phyloP scores from a whole-genome alignment of 2,329 filamentous ascomycete genomes.

The Aspergillus latus region DNA sequence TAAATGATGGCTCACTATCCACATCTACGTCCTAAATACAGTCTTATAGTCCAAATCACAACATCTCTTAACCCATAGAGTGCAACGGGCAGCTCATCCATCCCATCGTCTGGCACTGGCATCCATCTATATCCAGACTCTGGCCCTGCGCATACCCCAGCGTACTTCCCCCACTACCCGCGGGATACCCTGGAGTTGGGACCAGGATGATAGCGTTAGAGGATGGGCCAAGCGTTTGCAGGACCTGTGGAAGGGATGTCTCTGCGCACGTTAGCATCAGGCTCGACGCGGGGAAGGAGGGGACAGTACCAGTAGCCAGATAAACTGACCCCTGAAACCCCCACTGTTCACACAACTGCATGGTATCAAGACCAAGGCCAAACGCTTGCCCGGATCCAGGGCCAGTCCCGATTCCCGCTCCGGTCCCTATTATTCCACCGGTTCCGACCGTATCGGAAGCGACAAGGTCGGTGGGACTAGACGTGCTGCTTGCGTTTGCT shows the following conservation, averaged over 20 bases:
- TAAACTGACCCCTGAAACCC: constrained; percentile 11
- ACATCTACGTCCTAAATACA: background rate
- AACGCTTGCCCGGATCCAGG: background rate
- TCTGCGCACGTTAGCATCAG: constrained; percentile 12
- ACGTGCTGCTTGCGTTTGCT: background rate
- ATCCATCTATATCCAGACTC: background rate
- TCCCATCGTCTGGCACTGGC: constrained; percentile 5
- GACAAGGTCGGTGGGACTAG: background rate
- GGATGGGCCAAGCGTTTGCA: constrained; percentile 17
- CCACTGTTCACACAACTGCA: constrained; percentile 12
- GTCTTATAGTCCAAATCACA: background rate
- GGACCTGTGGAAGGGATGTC: constrained; percentile 20
- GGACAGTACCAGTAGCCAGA: constrained; percentile 6
- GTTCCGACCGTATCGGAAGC: background rate
- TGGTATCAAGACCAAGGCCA: background rate
- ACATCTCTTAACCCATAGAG: background rate
- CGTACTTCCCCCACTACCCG: background rate
- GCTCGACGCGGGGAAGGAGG: too few relatives aligned
- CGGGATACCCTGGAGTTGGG: constrained; percentile 3
- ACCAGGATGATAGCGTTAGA: constrained; percentile 22
- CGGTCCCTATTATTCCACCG: background rate
- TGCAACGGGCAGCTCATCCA: constrained; percentile 10
- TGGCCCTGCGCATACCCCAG: background rate
- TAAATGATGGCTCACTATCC: background rate
- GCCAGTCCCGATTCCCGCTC: background rate